Evolutionary conservation across 179 eudicot species (phyloP).

Genomic region (Patellifolia procumbens): DNA sequence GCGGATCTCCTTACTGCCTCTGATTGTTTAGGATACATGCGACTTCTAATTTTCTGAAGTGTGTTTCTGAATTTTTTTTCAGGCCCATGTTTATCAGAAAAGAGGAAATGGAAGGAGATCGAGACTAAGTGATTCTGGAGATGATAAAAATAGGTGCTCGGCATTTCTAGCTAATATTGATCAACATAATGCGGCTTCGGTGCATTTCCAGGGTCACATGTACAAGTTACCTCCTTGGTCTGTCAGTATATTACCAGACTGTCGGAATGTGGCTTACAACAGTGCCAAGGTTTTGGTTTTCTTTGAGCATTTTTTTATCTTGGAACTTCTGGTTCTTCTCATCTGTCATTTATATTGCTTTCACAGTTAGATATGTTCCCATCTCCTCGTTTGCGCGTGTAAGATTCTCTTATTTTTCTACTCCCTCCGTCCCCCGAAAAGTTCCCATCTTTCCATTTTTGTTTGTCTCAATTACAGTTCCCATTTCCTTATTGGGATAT

Average conservation of each 20-base stretch:
- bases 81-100: slow-evolving; percentile 72
- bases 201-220: slow-evolving; percentile 57
- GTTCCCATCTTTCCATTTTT: neutral
- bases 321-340: slow-evolving; percentile 5
- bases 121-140: slow-evolving; percentile 22
- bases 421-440: too few species aligned
- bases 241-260: slow-evolving; percentile 77
- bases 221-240: slow-evolving; percentile 94
- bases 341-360: neutral
- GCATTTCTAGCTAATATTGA: slow-evolving; percentile 97
- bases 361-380: neutral
- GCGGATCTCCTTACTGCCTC: neutral
- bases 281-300: slow-evolving; percentile 74
- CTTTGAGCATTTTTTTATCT: slow-evolving; percentile 10
- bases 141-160: slow-evolving; percentile 50
- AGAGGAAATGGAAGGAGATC: slow-evolving; percentile 23
- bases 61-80: slow-evolving; percentile 21
- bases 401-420: too few species aligned
- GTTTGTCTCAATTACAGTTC: too few species aligned
- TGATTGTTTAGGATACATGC: neutral
- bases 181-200: slow-evolving; percentile 58
- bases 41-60: neutral
- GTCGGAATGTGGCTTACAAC: slow-evolving; percentile 62
- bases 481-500: too few species aligned
- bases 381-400: neutral